Evolutionary conservation across 176 grass and related monocot species (phyloP), one percentile per base, ranked within the genome.

Genomic region (Oryza punctata): DNA sequence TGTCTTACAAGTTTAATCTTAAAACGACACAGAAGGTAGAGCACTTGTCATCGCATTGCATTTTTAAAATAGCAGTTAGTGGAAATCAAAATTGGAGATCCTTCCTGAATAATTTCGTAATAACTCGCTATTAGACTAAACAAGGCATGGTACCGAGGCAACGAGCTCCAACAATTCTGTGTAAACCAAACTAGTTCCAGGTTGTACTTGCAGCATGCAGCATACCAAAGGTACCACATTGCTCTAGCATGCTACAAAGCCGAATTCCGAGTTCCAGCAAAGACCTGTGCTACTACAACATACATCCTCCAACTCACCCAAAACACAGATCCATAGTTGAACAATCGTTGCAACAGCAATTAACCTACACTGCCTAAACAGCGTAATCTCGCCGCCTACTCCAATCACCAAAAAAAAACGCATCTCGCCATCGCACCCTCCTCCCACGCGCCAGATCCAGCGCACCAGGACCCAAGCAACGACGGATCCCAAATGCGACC

Each of bases 241-340:
- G 71, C 38, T 3, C 29, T 33, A 65, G 19, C 37, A 59, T 77
- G 43, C 66, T 28, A 72, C 26, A 7, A 13, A 16, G 45, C 2
- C 66, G 65, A 59, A 85, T 65, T 65, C 81, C 26, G 57, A 72
- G 19, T 32, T 64, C 16, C 65, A 77, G 23, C 12, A 71, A 32
- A 18, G 16, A 81, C 70, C 52, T 70, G 1, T 19, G 46, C 29
- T 63, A 11, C 24, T 50, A 25, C 74, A n/a, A 21, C 43, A 19
- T 10, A 38, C 24, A 65, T 45, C 19, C 37, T 24, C 65, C 44
- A 43, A 69, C 38, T 35, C 29, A 12, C 2, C 4, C 27, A 47
- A 46, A 21, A 6, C 83, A 29, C 78, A 67, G 88, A 90, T 90
- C 78, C 80, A 47, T 23, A 72, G 66, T 33, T 12, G 77, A 45